Evolutionary conservation across 305 asterid genomes (phyloP).

Genomic region (Fraxinus latifolia): DNA sequence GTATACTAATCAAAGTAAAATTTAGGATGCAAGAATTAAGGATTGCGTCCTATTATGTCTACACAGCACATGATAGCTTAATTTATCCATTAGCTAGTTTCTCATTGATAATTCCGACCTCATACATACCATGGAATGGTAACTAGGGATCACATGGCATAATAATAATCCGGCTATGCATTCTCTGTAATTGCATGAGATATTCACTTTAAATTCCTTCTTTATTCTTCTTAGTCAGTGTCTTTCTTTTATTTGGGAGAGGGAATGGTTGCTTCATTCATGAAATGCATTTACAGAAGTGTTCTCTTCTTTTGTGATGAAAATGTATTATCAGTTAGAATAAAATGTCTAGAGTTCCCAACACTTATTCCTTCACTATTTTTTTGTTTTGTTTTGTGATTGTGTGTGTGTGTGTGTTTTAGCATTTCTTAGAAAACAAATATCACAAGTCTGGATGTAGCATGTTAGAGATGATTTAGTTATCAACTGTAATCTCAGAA

Average conservation of each 20-base stretch:
- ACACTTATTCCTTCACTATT: background rate
- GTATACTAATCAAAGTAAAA: background rate
- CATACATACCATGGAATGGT: background rate
- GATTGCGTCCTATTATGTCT: background rate
- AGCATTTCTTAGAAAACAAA: background rate
- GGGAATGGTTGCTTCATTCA: background rate
- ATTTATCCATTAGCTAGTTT: background rate
- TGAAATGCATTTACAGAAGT: background rate
- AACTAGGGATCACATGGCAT: background rate
- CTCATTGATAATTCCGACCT: background rate
- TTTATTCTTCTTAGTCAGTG: background rate
- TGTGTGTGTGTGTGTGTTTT: no score
- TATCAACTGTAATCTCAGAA: background rate
- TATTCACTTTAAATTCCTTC: background rate
- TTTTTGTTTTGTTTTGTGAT: background rate
- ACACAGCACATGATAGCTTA: background rate
- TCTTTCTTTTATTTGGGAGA: background rate
- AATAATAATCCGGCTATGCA: background rate
- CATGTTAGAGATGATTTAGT: background rate
- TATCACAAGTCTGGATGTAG: background rate
- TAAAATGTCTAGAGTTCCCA: background rate
- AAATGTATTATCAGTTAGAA: background rate
- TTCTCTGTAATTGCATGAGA: background rate
- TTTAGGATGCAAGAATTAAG: background rate
- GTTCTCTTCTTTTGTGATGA: background rate